Percentiles rank a stretch among this genome's conserved stretches.
These are phyloP conservation scores for Hortiboletus campestris DNA, from an alignment of 768 basidiomycete species.

Conservation along the genomic window DNA sequence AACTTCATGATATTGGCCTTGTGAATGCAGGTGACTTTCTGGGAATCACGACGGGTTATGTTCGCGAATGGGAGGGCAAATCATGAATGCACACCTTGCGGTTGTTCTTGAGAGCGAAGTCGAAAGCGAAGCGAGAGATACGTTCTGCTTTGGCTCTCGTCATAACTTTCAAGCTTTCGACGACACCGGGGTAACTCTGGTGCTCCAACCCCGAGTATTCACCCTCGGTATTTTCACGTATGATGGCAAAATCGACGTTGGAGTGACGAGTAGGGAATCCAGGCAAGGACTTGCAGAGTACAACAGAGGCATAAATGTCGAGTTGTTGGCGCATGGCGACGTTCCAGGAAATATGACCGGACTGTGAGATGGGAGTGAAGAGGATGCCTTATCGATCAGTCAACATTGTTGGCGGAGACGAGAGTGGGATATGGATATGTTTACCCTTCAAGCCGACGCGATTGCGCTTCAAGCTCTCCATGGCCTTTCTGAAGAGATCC, in stretches of 20 bases:
- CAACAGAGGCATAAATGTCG: conserved; percentile 98
- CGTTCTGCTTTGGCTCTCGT: conserved; percentile 95
- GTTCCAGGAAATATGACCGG: conserved; percentile 99
- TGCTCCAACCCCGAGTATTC: conserved; percentile 99
- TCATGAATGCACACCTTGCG: conserved; percentile 66
- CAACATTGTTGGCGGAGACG: not conserved
- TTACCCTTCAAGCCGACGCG: conserved; percentile 96
- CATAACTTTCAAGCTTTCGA: conserved; percentile 96
- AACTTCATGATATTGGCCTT: conserved; percentile 99
- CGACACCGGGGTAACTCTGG: conserved; percentile 96
- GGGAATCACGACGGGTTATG: not conserved
- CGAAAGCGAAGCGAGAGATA: conserved; percentile 95
- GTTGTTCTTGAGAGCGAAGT: conserved; percentile 97
- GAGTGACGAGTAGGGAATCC: conserved; percentile 94
- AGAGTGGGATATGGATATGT: not conserved
- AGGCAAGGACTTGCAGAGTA: conserved; percentile 96
- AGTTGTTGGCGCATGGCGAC: conserved; percentile 99
- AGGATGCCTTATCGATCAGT: conserved; percentile 72
- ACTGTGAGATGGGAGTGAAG: conserved; percentile 95
- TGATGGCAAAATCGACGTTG: conserved; percentile 98
- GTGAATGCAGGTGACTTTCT: conserved; percentile 99
- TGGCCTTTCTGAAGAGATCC: conserved; percentile 93
- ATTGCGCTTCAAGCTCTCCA: conserved; percentile 97
- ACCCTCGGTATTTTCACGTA: conserved; percentile 99
- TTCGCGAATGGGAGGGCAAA: not conserved